Base-by-base conservation (phyloP, 2,329 filamentous ascomycete genomes). In the Cladosporium sp. region DNA sequence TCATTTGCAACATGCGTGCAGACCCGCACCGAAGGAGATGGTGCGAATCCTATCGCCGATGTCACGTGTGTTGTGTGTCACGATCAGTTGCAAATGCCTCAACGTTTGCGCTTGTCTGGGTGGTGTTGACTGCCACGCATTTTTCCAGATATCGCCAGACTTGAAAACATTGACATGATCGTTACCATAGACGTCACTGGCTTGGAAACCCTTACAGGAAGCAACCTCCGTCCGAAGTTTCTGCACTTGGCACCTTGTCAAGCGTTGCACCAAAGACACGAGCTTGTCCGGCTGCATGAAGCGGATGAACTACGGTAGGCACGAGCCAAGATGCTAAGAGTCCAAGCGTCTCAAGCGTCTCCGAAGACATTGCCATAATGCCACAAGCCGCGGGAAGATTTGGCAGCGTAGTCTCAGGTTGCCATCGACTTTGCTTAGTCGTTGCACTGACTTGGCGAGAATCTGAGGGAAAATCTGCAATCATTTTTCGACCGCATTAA, bases 31-130 rank as follows among this genome's bases (percentile, higher is more conserved):
- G 25, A 30, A 43, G 5, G 32, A 51, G 26, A 56, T 63, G 59
- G 59, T 54, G 23, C 32, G 59, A 63, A 63, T 63, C 59, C 59
- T 63, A 63, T 56, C 59, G 59, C 59, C 59, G 59, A 63, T 58
- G 34, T 58, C 56, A 58, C 59, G 59, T 54, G 48, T 34, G 18
- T 21, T 39, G 18, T n/a, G 21, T 23, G 21, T 21, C 58, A 39
- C 46, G n/a, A 25, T 28, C 21, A 30, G 43, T 25, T 13, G 28
- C 21, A 61, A 51, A 53, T 61, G 46, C 46, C 58, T 53, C 58
- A 53, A 32, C 21, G 25, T n/a, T 28, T n/a, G 8, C 28, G 14
- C 49, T 53, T 13, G 14, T 28, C n/a, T n/a, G 8, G 36, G 18
- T 8, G 18, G 5, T 43, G 36, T n/a, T n/a, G 6, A n/a, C 18